Evolutionary conservation across 441 rosid genomes (phyloP), one percentile per base, ranked within the genome.

Genomic region (Adansonia rubrostipa): DNA sequence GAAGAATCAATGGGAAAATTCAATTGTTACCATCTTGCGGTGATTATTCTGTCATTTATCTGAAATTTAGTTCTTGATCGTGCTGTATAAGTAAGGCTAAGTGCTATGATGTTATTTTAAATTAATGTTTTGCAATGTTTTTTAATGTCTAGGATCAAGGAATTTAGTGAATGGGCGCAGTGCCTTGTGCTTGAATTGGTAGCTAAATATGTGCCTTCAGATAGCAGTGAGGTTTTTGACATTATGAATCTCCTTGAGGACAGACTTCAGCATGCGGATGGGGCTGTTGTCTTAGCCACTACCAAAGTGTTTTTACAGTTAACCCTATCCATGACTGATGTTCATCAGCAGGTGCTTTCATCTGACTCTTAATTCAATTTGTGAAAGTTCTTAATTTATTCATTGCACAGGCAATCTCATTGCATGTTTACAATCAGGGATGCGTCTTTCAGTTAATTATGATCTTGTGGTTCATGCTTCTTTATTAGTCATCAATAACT

Each of bases 191-290:
- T 96, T 83, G 99, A 96, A 81, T 86, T 96, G 85, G 94, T 88
- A 61, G 87, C 90, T 78, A 96, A 94, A 85, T 96, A 96, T 82
- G 89, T 96, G 62, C 99, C 98, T 0, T 80, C 95, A 22, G 99
- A 94, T 64, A 89, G 83, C 84, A 93, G 87, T 88, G 98, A 96
- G 83, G 92, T 92, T 84, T 96, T 96, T 87, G 98, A 96, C 84
- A 90, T 94, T 74, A 96, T 96, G 99, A 96, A 96, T 87, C 94
- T 96, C 82, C 93, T 96, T 73, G 99, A 94, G 84, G 99, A 96
- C 89, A 92, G 99, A 84, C 99, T 96, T 84, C 98, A 96, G 81
- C 98, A 96, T 87, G 99, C 99, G 72, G 94, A 96, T 90, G 98
- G 99, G 77, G 99, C 98, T 79, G 98, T 96, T 80, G 99, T 96